A percentile compares a stretch with the other conserved stretches of the same genome.
Conservation (phyloP, 169 alveolate genomes). For the Eimeria falciformis region DNA sequence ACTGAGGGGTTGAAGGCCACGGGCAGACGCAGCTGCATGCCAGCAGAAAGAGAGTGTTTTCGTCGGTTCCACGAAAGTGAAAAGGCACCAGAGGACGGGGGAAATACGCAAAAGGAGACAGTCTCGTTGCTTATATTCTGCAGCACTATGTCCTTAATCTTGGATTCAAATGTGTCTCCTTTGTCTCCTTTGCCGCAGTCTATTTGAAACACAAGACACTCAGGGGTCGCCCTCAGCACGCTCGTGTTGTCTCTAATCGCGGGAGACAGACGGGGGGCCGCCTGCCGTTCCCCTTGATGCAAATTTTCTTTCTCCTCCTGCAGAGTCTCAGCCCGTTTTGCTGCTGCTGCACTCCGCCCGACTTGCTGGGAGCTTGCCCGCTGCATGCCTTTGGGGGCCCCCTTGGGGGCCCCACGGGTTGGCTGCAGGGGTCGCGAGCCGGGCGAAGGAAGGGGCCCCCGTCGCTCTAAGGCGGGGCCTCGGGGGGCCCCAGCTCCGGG, state of each 20-base stretch:
- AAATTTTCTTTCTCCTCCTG: no score
- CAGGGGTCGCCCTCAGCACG: slow-evolving; percentile 42
- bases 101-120: slow-evolving; percentile 41
- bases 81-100: slow-evolving; percentile 20
- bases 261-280: not conserved
- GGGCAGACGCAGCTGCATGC: not conserved
- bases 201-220: slow-evolving; percentile 8
- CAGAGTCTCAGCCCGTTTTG: no score
- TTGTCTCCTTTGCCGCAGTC: not conserved
- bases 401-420: not conserved
- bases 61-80: slow-evolving; percentile 6
- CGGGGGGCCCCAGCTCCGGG: not conserved
- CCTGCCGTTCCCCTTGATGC: not conserved
- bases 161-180: not conserved
- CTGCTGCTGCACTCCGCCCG: not conserved
- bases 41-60: not conserved
- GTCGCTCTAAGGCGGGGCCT: not conserved
- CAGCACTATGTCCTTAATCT: slow-evolving; percentile 4
- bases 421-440: not conserved
- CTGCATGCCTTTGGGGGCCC: not conserved
- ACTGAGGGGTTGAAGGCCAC: slow-evolving; percentile 27
- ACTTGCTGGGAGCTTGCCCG: not conserved
- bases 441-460: not conserved
- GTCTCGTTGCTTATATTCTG: slow-evolving; percentile 8
- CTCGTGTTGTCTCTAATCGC: not conserved